Conservation (phyloP, 768 basidiomycete genomes). For the Hemileccinum rubropunctum region DNA sequence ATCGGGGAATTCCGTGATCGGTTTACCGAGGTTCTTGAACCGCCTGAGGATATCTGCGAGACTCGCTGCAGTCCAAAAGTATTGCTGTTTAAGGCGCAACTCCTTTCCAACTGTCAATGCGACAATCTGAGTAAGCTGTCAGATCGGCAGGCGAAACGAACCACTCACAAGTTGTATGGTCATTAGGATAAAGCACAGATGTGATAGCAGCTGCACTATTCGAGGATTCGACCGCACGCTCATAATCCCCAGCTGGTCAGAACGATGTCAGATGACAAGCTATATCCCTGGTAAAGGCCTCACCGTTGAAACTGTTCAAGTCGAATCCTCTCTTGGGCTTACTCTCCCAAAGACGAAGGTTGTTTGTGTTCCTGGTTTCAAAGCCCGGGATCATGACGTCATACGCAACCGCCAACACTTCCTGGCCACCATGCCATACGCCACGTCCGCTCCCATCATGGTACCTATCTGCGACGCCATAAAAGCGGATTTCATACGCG, state of each 20-base stretch:
- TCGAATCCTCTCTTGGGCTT: conserved; percentile 91
- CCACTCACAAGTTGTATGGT: conserved; percentile 66
- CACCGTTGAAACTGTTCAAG: conserved; percentile 92
- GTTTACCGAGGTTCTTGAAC: conserved; percentile 86
- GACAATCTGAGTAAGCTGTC: neutral
- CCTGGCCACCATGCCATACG: conserved; percentile 85
- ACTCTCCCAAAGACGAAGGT: conserved; percentile 81
- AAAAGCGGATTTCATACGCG: conserved; percentile 82
- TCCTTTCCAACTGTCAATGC: conserved; percentile 69
- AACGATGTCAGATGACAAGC: conserved; percentile 1
- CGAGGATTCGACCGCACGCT: conserved; percentile 80
- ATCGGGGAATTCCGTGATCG: conserved; percentile 78
- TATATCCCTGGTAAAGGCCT: neutral
- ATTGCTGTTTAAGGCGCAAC: conserved; percentile 92
- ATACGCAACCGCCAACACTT: conserved; percentile 90
- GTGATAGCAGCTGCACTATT: conserved; percentile 94
- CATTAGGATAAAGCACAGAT: conserved; percentile 93
- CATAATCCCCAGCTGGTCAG: conserved; percentile 82
- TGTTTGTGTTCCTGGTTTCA: conserved; percentile 83
- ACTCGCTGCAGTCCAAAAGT: conserved; percentile 91
- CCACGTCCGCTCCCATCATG: conserved; percentile 58
- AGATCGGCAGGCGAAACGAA: neutral
- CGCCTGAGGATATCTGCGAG: conserved; percentile 87
- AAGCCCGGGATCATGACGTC: conserved; percentile 92
- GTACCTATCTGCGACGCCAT: conserved; percentile 74